These are phyloP conservation scores for Sistotremastrum suecicum DNA, from an alignment of 768 basidiomycete genomes.

Conservation along the genomic window DNA sequence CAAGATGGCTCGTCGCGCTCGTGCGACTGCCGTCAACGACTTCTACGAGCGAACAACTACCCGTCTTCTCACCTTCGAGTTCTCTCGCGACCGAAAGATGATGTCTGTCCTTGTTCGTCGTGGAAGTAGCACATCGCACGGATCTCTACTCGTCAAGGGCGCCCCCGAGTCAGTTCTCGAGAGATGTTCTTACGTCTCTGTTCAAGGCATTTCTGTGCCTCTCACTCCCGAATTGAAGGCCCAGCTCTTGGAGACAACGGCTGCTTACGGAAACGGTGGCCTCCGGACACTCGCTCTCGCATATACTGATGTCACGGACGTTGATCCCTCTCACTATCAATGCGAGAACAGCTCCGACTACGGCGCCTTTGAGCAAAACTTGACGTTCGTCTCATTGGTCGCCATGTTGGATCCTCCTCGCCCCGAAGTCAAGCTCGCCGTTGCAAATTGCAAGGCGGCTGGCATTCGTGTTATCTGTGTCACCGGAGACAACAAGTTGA, in stretches of 20 bases:
- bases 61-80: constrained; percentile 90
- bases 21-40: constrained; percentile 77
- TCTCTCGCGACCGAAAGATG: constrained; percentile 96
- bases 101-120: constrained; percentile 89
- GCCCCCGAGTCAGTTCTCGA: constrained; percentile 94
- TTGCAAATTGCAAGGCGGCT: constrained; percentile 82
- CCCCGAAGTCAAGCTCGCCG: constrained; percentile 77
- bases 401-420: constrained; percentile 98
- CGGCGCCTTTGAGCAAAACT: constrained; percentile 75
- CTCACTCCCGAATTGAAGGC: constrained; percentile 49
- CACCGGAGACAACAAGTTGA: constrained; percentile 96
- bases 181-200: constrained; percentile 61
- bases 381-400: constrained; percentile 90
- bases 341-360: constrained; percentile 73
- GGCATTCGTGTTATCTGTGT: constrained; percentile 96
- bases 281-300: constrained; percentile 88
- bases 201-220: constrained; percentile 48
- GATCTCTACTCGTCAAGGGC: constrained; percentile 88
- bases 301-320: constrained; percentile 63
- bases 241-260: constrained; percentile 47
- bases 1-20: constrained; percentile 38
- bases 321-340: constrained; percentile 69
- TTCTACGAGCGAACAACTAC: constrained; percentile 62
- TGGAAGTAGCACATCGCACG: constrained; percentile 28
- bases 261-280: constrained; percentile 65